Conservation (phyloP, 2,329 filamentous ascomycete species). For the Trichophyton simii region DNA sequence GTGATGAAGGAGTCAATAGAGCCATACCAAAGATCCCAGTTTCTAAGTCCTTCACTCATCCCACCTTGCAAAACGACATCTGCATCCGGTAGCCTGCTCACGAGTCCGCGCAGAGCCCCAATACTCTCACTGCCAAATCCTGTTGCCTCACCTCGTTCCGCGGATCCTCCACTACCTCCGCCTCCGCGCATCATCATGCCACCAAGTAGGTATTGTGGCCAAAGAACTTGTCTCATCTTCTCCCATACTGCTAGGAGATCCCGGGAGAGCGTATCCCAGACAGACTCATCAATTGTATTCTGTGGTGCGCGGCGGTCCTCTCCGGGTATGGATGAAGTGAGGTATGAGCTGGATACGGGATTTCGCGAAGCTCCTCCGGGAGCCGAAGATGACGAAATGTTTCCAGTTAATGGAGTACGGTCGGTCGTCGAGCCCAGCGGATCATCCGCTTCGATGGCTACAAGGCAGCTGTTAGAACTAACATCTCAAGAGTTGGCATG, state of each 20-base stretch:
- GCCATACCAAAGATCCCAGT: conserved; percentile 84
- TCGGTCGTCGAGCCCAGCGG: conserved; percentile 58
- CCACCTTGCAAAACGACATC: conserved; percentile 52
- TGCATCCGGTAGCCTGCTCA: conserved; percentile 55
- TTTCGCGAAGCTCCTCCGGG: conserved; percentile 5
- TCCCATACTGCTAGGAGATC: conserved; percentile 90
- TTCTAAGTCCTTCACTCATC: conserved; percentile 80
- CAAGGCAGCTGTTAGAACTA: neutral
- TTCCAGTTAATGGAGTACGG: conserved; percentile 69
- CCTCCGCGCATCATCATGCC: conserved; percentile 48
- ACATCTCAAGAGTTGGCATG: neutral
- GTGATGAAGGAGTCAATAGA: neutral
- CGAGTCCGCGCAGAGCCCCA: conserved; percentile 40
- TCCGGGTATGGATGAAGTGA: conserved; percentile 80
- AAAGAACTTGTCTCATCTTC: conserved; percentile 96
- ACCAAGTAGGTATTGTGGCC: conserved; percentile 81
- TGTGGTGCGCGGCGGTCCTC: conserved; percentile 81
- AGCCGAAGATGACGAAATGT: conserved; percentile 43
- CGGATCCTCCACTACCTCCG: conserved; percentile 41
- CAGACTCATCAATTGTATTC: conserved; percentile 92
- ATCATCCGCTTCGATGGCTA: conserved; percentile 81
- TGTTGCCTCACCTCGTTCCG: conserved; percentile 44
- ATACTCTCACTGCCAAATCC: conserved; percentile 30
- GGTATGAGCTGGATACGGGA: conserved; percentile 58
- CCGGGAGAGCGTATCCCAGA: conserved; percentile 92